Percentiles rank a stretch among this genome's conserved stretches.
Evolutionary conservation across 129 eudicot species (phyloP).

Genomic region (Escallonia rubra): DNA sequence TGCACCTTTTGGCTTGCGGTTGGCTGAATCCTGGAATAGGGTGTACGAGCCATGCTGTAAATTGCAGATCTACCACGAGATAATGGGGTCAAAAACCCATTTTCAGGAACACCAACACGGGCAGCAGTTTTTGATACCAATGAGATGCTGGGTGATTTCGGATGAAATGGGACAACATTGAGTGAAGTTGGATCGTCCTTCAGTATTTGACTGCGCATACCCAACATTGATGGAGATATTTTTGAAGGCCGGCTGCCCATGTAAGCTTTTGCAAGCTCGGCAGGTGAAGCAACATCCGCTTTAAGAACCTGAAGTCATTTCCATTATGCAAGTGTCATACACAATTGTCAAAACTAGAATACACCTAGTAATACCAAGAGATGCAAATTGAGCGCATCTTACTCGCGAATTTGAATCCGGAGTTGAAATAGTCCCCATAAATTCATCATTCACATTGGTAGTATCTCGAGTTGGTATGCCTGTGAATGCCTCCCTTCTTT

Average conservation of each 20-base stretch:
- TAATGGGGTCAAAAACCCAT: constrained; percentile 59
- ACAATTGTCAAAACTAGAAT: background rate
- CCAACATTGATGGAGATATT: constrained; percentile 53
- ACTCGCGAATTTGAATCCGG: constrained; percentile 44
- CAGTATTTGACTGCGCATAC: constrained; percentile 35
- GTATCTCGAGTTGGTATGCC: constrained; percentile 28
- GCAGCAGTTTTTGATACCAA: constrained; percentile 31
- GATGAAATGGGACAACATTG: constrained; percentile 28
- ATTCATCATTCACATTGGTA: constrained; percentile 18
- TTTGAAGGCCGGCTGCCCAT: constrained; percentile 77
- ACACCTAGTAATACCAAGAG: too few species aligned
- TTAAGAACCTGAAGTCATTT: constrained; percentile 40
- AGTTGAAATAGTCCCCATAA: constrained; percentile 26
- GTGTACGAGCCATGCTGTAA: constrained; percentile 86
- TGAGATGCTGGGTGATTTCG: constrained; percentile 41
- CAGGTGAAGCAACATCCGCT: constrained; percentile 72
- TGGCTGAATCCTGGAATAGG: constrained; percentile 52
- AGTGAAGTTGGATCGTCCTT: constrained; percentile 41
- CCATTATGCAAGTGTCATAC: background rate
- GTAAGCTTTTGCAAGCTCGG: constrained; percentile 93
- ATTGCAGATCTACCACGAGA: constrained; percentile 92
- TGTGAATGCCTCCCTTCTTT: constrained; percentile 20
- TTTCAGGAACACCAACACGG: constrained; percentile 31
- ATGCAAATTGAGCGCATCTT: constrained; percentile 1
- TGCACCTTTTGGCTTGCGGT: constrained; percentile 36